Evolutionary conservation across 257 asterid species (phyloP).

Genomic region (Galeopsis tetrahit): DNA sequence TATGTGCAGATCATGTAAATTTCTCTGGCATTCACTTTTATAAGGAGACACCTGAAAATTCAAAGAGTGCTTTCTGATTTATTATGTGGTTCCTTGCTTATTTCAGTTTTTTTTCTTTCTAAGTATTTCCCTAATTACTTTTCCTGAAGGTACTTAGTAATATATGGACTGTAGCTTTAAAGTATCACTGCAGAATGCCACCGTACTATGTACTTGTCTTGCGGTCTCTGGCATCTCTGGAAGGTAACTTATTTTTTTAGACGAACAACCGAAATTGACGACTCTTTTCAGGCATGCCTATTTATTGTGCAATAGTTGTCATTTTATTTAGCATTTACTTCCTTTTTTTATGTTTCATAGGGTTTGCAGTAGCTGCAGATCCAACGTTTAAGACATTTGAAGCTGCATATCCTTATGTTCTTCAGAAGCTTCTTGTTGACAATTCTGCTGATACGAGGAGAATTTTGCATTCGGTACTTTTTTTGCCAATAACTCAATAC

Average conservation of each 20-base stretch:
- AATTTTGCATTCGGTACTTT: slow-evolving; percentile 77
- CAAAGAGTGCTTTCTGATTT: slow-evolving; percentile 18
- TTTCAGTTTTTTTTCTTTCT: slow-evolving; percentile 24
- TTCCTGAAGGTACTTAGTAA: slow-evolving; percentile 78
- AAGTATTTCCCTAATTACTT: slow-evolving; percentile 34
- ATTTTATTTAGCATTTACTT: slow-evolving; percentile 11
- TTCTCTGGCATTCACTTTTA: slow-evolving; percentile 17
- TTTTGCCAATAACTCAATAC: neutral
- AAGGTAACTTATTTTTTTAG: slow-evolving; percentile 57
- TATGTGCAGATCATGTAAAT: neutral
- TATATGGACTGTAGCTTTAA: slow-evolving; percentile 91
- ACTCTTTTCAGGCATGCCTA: neutral
- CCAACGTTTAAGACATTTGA: slow-evolving; percentile 90
- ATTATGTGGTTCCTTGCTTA: slow-evolving; percentile 13
- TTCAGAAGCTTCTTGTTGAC: slow-evolving; percentile 90
- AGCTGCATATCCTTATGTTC: slow-evolving; percentile 94
- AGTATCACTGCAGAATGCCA: slow-evolving; percentile 97
- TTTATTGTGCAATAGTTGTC: neutral
- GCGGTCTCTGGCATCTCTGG: slow-evolving; percentile 94
- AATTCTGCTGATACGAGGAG: slow-evolving; percentile 76
- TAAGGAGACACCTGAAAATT: slow-evolving; percentile 22
- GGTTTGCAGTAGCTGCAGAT: slow-evolving; percentile 93
- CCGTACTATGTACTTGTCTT: slow-evolving; percentile 87
- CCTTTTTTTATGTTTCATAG: slow-evolving; percentile 45
- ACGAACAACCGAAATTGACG: slow-evolving; percentile 3